Percentiles rank a stretch among this genome's conserved stretches.
These are phyloP conservation scores for Aspergillus steynii DNA, from an alignment of 495 filamentous ascomycete species.

Conservation along the genomic window DNA sequence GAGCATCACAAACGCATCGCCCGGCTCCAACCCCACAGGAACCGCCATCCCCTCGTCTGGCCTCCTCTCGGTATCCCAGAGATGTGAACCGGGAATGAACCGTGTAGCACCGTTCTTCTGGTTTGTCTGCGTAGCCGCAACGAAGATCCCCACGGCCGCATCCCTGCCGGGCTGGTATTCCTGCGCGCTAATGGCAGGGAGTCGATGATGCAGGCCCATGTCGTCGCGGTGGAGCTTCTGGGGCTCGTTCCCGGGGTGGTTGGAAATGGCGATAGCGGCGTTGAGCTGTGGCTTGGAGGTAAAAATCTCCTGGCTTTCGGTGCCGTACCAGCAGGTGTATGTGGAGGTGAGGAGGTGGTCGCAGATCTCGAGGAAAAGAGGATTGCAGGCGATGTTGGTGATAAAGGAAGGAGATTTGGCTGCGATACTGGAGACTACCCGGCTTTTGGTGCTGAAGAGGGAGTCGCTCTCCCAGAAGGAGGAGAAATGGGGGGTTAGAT, in stretches of 20 bases:
- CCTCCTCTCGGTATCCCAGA: background rate
- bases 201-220: background rate
- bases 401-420: background rate
- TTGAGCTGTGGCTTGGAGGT: conserved; percentile 2
- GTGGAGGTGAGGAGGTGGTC: background rate
- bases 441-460: background rate
- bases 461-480: background rate
- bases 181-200: background rate
- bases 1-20: background rate
- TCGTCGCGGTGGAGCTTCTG: background rate
- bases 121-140: background rate
- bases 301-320: background rate
- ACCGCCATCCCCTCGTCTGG: background rate
- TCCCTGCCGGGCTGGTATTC: background rate
- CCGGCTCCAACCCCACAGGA: background rate
- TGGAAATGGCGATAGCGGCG: background rate
- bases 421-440: background rate
- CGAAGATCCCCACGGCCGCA: background rate
- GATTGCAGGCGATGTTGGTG: background rate
- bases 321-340: background rate
- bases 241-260: background rate
- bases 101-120: background rate
- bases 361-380: background rate
- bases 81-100: background rate
- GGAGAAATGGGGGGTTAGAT: too few species aligned